These are phyloP conservation scores for Perilla frutescens DNA, from an alignment of 257 asterid species.

Conservation along the genomic window DNA sequence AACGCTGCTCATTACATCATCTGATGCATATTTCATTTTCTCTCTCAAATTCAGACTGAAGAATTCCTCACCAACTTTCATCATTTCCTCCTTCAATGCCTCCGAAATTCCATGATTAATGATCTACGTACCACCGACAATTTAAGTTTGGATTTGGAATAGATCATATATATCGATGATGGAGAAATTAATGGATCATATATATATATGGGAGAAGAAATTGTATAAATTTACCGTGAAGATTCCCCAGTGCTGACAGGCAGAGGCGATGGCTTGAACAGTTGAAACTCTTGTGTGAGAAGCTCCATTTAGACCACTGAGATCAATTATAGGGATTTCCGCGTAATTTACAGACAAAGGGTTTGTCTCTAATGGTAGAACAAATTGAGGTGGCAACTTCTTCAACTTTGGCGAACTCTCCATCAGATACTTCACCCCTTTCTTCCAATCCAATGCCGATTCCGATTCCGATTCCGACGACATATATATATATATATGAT, in stretches of 20 bases:
- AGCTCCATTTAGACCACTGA: slow-evolving; percentile 42
- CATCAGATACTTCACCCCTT: slow-evolving; percentile 51
- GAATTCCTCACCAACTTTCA: slow-evolving; percentile 45
- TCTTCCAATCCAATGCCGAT: slow-evolving; percentile 29
- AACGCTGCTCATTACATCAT: slow-evolving; percentile 59
- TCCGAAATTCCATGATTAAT: slow-evolving; percentile 51
- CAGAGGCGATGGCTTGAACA: slow-evolving; percentile 45
- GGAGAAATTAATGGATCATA: too few relatives aligned
- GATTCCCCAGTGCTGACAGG: slow-evolving; percentile 58
- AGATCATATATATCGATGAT: too few relatives aligned
- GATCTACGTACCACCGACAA: slow-evolving; percentile 30
- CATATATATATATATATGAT: too few relatives aligned
- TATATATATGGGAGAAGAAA: too few relatives aligned
- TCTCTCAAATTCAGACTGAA: slow-evolving; percentile 43
- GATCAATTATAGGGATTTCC: slow-evolving; percentile 52
- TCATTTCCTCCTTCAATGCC: slow-evolving; percentile 42
- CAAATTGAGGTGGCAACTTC: slow-evolving; percentile 46
- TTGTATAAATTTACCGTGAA: slow-evolving; percentile 41
- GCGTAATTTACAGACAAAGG: slow-evolving; percentile 34
- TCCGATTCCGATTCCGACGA: too few relatives aligned
- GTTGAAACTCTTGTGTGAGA: slow-evolving; percentile 33
- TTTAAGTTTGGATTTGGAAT: too few relatives aligned
- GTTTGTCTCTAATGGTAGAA: slow-evolving; percentile 36
- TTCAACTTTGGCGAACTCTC: slow-evolving; percentile 42
- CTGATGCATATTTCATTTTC: slow-evolving; percentile 57